Percentiles rank a stretch among this genome's conserved stretches.
phyloP scores from a whole-genome alignment of 305 asterid species.

The Fraxinus platypoda region DNA sequence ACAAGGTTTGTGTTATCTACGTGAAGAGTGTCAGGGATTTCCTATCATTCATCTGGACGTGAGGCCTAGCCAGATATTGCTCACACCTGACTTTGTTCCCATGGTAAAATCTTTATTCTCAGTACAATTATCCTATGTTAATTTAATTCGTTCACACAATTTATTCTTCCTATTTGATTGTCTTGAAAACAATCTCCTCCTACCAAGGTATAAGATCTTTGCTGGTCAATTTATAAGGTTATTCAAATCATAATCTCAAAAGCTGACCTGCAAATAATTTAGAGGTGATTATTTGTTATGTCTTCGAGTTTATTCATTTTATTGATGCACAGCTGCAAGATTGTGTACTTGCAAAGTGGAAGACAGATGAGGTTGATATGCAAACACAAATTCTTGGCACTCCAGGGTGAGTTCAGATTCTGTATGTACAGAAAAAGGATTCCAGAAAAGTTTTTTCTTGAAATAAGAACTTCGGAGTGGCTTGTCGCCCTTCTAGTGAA shows the following conservation, averaged over 20 bases:
- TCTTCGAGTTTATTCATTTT: not conserved
- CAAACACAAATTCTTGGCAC: slow-evolving; percentile 23
- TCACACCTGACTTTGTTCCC: slow-evolving; percentile 41
- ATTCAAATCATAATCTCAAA: not conserved
- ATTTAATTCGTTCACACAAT: not conserved
- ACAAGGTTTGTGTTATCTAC: slow-evolving; percentile 56
- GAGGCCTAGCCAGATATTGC: slow-evolving; percentile 45
- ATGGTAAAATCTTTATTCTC: slow-evolving; percentile 31
- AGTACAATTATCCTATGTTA: not conserved
- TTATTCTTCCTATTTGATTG: not conserved
- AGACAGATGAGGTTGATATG: slow-evolving; percentile 23
- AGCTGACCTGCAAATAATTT: not conserved
- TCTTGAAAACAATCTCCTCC: not conserved
- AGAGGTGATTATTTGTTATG: not conserved
- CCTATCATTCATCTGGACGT: slow-evolving; percentile 50
- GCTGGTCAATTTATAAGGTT: not conserved
- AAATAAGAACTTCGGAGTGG: not conserved
- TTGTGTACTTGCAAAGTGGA: slow-evolving; percentile 50
- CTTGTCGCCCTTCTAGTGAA: not conserved
- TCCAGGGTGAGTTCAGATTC: slow-evolving; percentile 31
- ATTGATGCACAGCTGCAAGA: slow-evolving; percentile 40
- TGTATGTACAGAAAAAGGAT: not conserved
- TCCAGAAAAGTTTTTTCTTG: not conserved
- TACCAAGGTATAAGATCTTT: not conserved
- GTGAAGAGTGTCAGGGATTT: slow-evolving; percentile 53